Base-by-base conservation (phyloP, 352 stramenopile genomes). In the Phytopythium chamaehyphon region DNA sequence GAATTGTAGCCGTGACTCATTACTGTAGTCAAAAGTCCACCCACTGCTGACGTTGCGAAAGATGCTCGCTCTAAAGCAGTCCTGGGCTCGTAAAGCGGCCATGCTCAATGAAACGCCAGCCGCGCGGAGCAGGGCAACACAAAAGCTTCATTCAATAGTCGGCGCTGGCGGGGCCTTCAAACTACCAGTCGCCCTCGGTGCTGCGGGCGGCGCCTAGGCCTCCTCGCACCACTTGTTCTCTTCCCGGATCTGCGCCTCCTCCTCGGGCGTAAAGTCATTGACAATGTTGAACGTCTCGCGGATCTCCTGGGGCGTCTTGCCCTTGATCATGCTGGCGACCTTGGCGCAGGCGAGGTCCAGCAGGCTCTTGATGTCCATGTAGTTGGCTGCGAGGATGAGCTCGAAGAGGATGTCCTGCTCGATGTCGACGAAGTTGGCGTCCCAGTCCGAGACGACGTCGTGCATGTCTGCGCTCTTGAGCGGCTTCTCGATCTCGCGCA, bases 141-240 rank as follows among this genome's bases (percentile, higher is more conserved):
- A 45, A 46, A n/a, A n/a, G 19, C 12, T 31, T 45, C 16, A 22
- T 43, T 43, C 44, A 38, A 50, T 19, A 15, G 44, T 50, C 11
- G 10, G 28, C 28, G 9, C 28, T 18, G 21, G 21, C 22, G 21
- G 44, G 26, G 18, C 15, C 11, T 8, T 22, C 35, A 1, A 24
- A 33, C 28, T 33, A 9, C 28, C 28, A 33, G 28, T 10, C n/a
- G 28, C 28, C 9, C 5, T 33, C 28, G 28, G 9, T 9, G 5
- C 5, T 10, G 28, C 28, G 28, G 5, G 28, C 28, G 31, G 37
- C 47, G 24, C 54, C 83, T 97, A 98, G 45, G 95, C 90, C 64
- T 99, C 97, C 81, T 99, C 97, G 64, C 96, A 99, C 97, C 97
- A 99, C 77, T 99, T 99, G 88, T 99, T 99, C 73, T 99, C 97